Evolutionary conservation across 768 basidiomycete species (phyloP), one percentile per base, ranked within the genome.

Genomic region (Crassisporium funariophilum): DNA sequence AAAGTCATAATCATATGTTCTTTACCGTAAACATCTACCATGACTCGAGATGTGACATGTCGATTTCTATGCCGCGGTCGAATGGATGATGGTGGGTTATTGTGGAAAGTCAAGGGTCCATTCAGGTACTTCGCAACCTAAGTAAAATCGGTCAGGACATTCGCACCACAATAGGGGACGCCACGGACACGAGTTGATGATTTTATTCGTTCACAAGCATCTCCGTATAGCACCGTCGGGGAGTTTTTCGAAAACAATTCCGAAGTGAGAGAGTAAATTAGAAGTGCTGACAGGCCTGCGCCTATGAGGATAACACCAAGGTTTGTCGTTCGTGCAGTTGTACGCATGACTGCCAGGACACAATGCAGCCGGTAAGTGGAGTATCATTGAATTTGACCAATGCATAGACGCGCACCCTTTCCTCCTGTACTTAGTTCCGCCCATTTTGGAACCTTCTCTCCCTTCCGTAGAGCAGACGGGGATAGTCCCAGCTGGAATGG

Each of bases 161-260:
- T 22, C 21, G 41, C 12, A 29, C 35, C 21, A 16, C 35, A 24
- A 27, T 35, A 20, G 54, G n/a, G n/a, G n/a, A 49, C 19, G 24
- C 41, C 12, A 57, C 71, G 42, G 33, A 77, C 79, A 62, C 67
- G 66, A 24, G 68, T 50, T 10, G 78, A 79, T 31, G 70, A 63
- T 52, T 75, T 72, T 46, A 80, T 76, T 33, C 74, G 71, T 42
- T 79, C 77, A 60, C 79, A 81, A 27, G 78, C 77, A 37, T 78
- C 72, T 33, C 78, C 79, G 58, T 91, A 90, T 23, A 93, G 67
- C 20, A 89, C 87, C 4, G 90, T 90, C 4, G 91, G 87, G 20
- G 89, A 91, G 62, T 93, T 93, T 62, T 79, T 83, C n/a, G 91
- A 90, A 63, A 91, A 90, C 5, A 92, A 71, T 59, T 93, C 91